Conservation (phyloP, 169 alveolate species). For the Miamiensis avidus region DNA sequence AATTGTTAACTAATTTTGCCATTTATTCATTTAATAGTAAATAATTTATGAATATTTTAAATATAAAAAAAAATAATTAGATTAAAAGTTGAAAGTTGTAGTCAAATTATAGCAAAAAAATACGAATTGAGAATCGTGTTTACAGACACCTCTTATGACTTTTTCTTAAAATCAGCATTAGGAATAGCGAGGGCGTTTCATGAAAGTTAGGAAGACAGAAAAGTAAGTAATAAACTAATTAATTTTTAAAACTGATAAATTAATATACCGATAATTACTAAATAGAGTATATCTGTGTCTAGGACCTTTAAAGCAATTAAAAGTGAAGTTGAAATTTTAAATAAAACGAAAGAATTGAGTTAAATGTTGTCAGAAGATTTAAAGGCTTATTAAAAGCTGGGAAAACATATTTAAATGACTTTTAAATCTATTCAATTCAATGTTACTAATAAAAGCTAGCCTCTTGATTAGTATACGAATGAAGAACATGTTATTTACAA, state of each 20-base stretch:
- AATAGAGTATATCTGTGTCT: conserved; percentile 42
- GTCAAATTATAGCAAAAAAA: conserved; percentile 55
- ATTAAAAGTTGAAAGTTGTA: conserved; percentile 48
- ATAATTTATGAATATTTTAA: too few relatives aligned
- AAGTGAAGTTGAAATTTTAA: conserved; percentile 31
- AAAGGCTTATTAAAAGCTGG: conserved; percentile 28
- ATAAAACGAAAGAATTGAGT: conserved; percentile 50
- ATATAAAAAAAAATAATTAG: too few relatives aligned
- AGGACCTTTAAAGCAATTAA: conserved; percentile 48
- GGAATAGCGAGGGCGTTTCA: conserved; percentile 63
- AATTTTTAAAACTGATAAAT: too few relatives aligned
- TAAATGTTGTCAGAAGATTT: conserved; percentile 47
- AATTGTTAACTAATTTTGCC: conserved; percentile 52
- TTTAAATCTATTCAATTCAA: conserved; percentile 50
- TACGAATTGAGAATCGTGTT: conserved; percentile 49
- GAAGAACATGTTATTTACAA: conserved; percentile 5
- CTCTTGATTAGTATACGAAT: conserved; percentile 42
- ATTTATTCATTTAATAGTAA: conserved; percentile 55
- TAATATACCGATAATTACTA: background rate
- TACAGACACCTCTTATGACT: conserved; percentile 43
- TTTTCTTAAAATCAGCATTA: conserved; percentile 51
- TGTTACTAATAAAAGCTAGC: conserved; percentile 19
- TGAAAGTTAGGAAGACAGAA: conserved; percentile 30
- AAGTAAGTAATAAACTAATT: background rate
- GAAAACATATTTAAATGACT: conserved; percentile 45